These are phyloP conservation scores for Metarhizium brunneum DNA, from an alignment of 2,329 filamentous ascomycete species.

Conservation along the genomic window DNA sequence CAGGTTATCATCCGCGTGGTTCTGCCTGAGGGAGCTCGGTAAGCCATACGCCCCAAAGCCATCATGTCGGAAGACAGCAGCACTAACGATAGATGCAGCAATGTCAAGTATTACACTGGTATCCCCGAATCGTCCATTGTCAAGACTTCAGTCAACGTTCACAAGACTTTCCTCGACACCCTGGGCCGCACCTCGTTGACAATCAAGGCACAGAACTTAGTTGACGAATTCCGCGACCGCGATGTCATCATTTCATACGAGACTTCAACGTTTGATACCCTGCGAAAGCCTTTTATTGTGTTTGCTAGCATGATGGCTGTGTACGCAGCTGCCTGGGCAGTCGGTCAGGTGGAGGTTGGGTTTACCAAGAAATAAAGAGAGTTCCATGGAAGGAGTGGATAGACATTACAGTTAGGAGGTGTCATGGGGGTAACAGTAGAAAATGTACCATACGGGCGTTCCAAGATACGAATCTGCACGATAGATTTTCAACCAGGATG, in stretches of 20 bases:
- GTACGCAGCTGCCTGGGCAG: slow-evolving; percentile 63
- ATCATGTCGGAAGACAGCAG: neutral
- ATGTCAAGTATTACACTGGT: slow-evolving; percentile 67
- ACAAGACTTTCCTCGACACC: slow-evolving; percentile 91
- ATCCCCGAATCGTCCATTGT: slow-evolving; percentile 57
- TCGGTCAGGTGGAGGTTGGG: slow-evolving; percentile 73
- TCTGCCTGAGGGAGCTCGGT: slow-evolving; percentile 84
- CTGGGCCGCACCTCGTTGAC: slow-evolving; percentile 74
- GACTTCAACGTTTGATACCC: slow-evolving; percentile 61
- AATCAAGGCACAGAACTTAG: slow-evolving; percentile 74
- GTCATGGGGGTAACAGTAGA: neutral
- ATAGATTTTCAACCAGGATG: slow-evolving; percentile 2
- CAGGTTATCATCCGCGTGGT: slow-evolving; percentile 72
- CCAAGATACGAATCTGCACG: slow-evolving; percentile 9
- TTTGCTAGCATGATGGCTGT: slow-evolving; percentile 64
- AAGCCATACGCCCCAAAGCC: slow-evolving; percentile 28
- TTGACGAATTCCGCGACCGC: slow-evolving; percentile 81
- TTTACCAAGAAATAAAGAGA: slow-evolving; percentile 44
- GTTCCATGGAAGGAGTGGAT: neutral
- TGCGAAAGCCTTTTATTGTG: slow-evolving; percentile 81
- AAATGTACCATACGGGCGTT: slow-evolving; percentile 11
- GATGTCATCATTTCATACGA: slow-evolving; percentile 84
- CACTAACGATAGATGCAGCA: slow-evolving; percentile 45
- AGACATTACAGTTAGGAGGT: neutral
- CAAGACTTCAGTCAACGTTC: slow-evolving; percentile 48